These are phyloP conservation scores for Scheffersomyces segobiensis DNA, from an alignment of 1,139 yeast genomes.

Conservation along the genomic window DNA sequence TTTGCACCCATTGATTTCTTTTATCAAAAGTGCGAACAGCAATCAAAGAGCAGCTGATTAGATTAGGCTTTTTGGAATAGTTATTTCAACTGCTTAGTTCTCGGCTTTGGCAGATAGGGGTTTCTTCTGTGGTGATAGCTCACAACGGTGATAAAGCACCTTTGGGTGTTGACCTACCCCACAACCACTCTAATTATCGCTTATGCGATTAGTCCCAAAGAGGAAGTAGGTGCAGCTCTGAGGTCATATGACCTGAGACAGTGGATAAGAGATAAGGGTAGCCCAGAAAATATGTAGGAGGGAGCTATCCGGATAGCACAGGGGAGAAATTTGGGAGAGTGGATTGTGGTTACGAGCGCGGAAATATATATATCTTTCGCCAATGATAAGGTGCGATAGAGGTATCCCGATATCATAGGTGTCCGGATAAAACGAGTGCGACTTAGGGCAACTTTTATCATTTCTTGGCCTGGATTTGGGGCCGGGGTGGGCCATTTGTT, in stretches of 20 bases:
- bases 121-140: neutral
- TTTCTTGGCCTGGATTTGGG: neutral
- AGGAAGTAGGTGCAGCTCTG: neutral
- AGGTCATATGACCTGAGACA: neutral
- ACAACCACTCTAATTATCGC: neutral
- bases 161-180: neutral
- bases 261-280: neutral
- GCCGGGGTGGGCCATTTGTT: neutral
- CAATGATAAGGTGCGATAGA: neutral
- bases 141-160: neutral
- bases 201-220: neutral
- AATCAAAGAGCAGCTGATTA: neutral
- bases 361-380: neutral
- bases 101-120: neutral
- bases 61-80: neutral
- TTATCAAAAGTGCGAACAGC: neutral
- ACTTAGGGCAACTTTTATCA: neutral
- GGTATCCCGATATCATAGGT: neutral
- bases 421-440: conserved; percentile 5
- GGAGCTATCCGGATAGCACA: neutral
- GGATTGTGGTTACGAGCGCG: neutral
- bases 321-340: neutral
- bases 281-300: neutral
- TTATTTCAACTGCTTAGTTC: neutral
- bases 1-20: neutral